Evolutionary conservation across 1,284 basidiomycete species (phyloP), one percentile per base, ranked within the genome.

Genomic region (Rhodofomes roseus): DNA sequence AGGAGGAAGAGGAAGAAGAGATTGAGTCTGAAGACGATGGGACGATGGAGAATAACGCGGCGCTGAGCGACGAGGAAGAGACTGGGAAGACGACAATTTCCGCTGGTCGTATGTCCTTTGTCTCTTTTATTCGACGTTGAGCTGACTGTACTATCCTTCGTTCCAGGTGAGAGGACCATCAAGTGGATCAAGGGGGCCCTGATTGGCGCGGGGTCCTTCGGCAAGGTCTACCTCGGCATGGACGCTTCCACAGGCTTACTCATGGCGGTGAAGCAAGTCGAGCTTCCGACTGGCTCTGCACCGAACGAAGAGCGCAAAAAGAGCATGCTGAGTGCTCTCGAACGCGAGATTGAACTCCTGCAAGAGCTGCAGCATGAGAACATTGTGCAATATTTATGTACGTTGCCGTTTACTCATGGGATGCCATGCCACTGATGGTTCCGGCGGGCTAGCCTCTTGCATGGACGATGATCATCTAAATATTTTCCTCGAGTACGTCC

Each of bases 221-320:
- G 95, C 40, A 92, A 93, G 66, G 95, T 97, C 29, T 97, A 94
- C 75, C 86, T 99, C 16, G 97, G 96, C 37, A 98, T 99, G 95
- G 96, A 98, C 74, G 93, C 96, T 1, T 84, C 90, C 39, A 93
- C 86, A 53, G 97, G 97, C 31, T 81, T 96, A 12, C 81, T 99
- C 61, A 99, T 99, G 97, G 97, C 97, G 27, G 97, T 99, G 65
- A 99, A 99, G 78, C 96, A 99, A 81, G 97, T 99, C 53, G 94
- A 98, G 70, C 82, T 99, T 29, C 93, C 95, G 0, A 90, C 89
- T 0, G 91, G 92, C 18, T 88, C 90, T 29, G 89, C 89, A 9
- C 86, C 92, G 23, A 96, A 95, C 70, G 93, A 96, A 69, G 95
- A 96, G 70, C 87, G 94, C 64, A 98, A 97, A 77, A 92, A 92